Base-by-base conservation (phyloP, 805 yeast genomes). In the Nakazawaea peltata region DNA sequence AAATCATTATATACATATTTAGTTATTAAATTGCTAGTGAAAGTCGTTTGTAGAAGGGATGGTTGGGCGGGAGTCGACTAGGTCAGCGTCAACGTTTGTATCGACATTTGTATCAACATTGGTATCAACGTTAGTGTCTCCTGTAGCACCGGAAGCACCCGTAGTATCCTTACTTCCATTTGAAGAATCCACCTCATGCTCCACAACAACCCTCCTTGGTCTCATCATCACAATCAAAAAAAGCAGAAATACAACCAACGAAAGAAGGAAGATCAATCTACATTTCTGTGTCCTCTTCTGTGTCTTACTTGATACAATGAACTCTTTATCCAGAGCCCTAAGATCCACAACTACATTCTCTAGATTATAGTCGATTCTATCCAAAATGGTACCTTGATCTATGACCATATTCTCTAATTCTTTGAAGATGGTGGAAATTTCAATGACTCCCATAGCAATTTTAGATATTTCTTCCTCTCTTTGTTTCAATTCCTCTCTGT, bases 301-400 rank as follows among this genome's bases (percentile, higher is more conserved):
- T 59, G 90, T 84, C 12, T 64, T 59, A 30, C 81, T 77, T 0
- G 97, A 97, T 45, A 76, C 69, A 8, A 69, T 64, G 41, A 92
- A 62, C 57, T 92, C 92, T 41, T 74, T 73, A 41, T 83, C 84
- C 0, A 97, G 92, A 26, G 67, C 69, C 48, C 78, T 75, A 40
- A 90, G 71, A 44, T 86, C 81, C 24, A 74, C 74, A 2, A 74
- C 80, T n/a, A 95, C 81, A 41, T 77, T 77, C 41, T 81, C 81
- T 40, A 92, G 61, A 52, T 92, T 92, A 55, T 90, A 92, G 57
- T 90, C 98, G 38, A 92, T 90, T 45, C 97, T 65, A 57, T 92
- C 98, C 41, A 92, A 66, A 29, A 92, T 70, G 0, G 96, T 85
- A 1, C 98, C 98, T 58, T 92, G 98, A 50, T 92, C 97, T 37